These are phyloP conservation scores for Spongospora subterranea DNA, from an alignment of 208 protist genomes.

Conservation along the genomic window DNA sequence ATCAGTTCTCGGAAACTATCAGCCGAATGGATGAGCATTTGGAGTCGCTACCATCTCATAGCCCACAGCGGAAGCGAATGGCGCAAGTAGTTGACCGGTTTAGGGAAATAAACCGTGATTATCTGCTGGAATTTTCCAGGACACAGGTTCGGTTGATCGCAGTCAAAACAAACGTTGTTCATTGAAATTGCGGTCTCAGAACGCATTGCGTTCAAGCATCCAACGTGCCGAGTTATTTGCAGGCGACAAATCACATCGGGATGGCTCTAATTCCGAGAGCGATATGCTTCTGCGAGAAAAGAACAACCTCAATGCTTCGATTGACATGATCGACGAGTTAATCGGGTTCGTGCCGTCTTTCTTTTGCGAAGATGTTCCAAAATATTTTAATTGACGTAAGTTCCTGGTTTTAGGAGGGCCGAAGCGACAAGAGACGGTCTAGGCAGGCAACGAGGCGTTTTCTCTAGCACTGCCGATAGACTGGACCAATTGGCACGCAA, in stretches of 20 bases:
- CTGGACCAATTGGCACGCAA: not conserved
- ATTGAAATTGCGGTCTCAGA: not conserved
- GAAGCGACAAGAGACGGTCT: not conserved
- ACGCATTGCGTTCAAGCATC: not conserved
- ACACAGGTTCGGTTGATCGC: not conserved
- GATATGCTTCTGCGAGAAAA: constrained; percentile 20
- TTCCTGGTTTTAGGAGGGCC: not conserved
- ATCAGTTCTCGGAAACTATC: not conserved
- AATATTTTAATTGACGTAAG: not conserved
- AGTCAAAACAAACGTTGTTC: not conserved
- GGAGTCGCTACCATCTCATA: not conserved
- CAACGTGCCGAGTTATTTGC: constrained; percentile 41
- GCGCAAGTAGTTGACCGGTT: constrained; percentile 15
- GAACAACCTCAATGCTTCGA: not conserved
- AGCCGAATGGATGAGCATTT: not conserved
- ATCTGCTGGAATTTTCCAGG: constrained; percentile 34
- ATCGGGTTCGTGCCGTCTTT: not conserved
- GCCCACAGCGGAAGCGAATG: not conserved
- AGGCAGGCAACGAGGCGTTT: not conserved
- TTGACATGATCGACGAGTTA: constrained; percentile 44
- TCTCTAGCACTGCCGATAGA: not conserved
- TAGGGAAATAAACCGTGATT: constrained; percentile 14
- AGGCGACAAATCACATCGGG: not conserved
- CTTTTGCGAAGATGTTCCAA: not conserved
- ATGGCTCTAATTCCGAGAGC: not conserved